Evolutionary conservation across 2,329 filamentous ascomycete genomes (phyloP).

Genomic region (Hypoxylon sp.): DNA sequence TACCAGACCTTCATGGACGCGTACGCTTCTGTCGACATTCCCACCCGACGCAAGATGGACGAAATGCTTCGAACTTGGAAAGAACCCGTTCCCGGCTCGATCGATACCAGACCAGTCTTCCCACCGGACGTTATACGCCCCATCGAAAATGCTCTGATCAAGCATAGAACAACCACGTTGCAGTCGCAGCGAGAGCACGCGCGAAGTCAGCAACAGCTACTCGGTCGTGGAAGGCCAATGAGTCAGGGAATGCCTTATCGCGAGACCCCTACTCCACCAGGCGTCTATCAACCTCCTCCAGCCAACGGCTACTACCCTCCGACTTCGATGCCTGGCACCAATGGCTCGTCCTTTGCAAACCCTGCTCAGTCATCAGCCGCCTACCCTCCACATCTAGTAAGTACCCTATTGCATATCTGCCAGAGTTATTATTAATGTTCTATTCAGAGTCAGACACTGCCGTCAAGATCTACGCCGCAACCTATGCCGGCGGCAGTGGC

Average conservation of each 20-base stretch:
- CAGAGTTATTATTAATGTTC: constrained; percentile 33
- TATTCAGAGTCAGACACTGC: constrained; percentile 41
- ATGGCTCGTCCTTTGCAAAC: constrained; percentile 51
- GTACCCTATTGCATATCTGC: constrained; percentile 18
- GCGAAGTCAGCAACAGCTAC: constrained; percentile 69
- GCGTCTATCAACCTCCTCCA: constrained; percentile 57
- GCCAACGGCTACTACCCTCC: constrained; percentile 54
- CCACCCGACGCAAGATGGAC: constrained; percentile 91
- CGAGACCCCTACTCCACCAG: constrained; percentile 82
- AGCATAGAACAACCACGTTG: constrained; percentile 75
- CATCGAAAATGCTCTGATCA: constrained; percentile 95
- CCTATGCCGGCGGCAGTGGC: constrained; percentile 57
- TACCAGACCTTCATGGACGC: constrained; percentile 98
- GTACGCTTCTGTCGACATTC: constrained; percentile 88
- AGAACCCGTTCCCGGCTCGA: constrained; percentile 92
- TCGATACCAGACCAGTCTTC: constrained; percentile 94
- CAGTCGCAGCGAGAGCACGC: constrained; percentile 71
- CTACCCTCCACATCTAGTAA: constrained; percentile 55
- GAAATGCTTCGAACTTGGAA: constrained; percentile 99
- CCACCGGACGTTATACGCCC: constrained; percentile 86
- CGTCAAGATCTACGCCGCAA: constrained; percentile 59
- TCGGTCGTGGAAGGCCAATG: constrained; percentile 65
- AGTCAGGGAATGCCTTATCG: constrained; percentile 72
- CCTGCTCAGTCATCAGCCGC: constrained; percentile 45
- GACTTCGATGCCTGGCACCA: constrained; percentile 58